Percentiles rank a stretch among this genome's conserved stretches.
phyloP scores from a whole-genome alignment of 169 alveolate genomes.

The Plasmodium chabaudi region DNA sequence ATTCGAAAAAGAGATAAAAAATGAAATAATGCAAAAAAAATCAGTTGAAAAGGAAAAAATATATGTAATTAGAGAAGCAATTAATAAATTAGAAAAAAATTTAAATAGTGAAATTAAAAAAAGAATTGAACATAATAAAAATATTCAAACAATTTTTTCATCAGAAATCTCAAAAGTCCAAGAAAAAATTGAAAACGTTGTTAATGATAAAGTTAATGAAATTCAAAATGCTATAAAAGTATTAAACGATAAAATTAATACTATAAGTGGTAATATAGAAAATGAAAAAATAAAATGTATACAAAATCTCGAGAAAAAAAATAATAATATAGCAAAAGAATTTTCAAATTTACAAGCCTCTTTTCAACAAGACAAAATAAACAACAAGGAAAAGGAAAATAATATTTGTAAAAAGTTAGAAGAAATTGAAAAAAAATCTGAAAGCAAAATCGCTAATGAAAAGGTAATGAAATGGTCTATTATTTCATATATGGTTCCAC shows the following conservation, averaged over 20 bases:
- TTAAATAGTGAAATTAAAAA: slow-evolving; percentile 60
- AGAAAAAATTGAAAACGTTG: slow-evolving; percentile 66
- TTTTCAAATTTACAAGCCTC: slow-evolving; percentile 33
- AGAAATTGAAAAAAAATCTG: slow-evolving; percentile 45
- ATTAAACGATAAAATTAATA: slow-evolving; percentile 32
- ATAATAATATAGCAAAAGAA: slow-evolving; percentile 53
- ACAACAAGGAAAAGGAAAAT: slow-evolving; percentile 58
- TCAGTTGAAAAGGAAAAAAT: slow-evolving; percentile 71
- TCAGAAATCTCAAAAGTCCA: slow-evolving; percentile 63
- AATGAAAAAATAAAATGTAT: slow-evolving; percentile 62
- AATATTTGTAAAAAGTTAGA: slow-evolving; percentile 60
- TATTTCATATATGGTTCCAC: too few relatives aligned
- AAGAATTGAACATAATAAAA: slow-evolving; percentile 59
- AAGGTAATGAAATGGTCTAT: slow-evolving; percentile 5
- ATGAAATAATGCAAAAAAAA: slow-evolving; percentile 63
- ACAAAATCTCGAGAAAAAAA: slow-evolving; percentile 38
- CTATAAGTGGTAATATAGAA: slow-evolving; percentile 46
- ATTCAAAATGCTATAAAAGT: slow-evolving; percentile 62
- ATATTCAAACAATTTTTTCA: slow-evolving; percentile 51
- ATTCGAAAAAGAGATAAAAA: slow-evolving; percentile 71
- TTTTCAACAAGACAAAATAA: slow-evolving; percentile 51
- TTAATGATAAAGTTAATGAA: slow-evolving; percentile 43
- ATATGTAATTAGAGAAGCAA: slow-evolving; percentile 64
- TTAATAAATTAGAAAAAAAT: slow-evolving; percentile 52
- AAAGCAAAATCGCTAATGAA: slow-evolving; percentile 27